A percentile compares a stretch with the other conserved stretches of the same genome.
phyloP scores from a whole-genome alignment of 768 basidiomycete genomes.

The Ephemerocybe angulata region DNA sequence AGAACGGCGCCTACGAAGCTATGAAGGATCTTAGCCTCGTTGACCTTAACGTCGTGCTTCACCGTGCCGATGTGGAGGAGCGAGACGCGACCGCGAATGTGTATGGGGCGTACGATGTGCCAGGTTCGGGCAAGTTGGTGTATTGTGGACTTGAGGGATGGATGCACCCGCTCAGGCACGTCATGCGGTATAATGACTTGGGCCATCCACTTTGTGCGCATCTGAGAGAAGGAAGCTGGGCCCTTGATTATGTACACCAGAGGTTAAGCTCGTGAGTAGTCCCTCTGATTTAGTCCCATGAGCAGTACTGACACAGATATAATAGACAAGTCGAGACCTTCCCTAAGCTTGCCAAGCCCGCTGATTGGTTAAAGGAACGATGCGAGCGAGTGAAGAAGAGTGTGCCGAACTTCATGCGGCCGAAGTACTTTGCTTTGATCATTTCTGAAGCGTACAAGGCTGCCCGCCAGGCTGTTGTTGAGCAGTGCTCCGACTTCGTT shows the following conservation, averaged over 20 bases:
- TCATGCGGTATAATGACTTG: slow-evolving; percentile 89
- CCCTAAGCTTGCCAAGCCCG: slow-evolving; percentile 67
- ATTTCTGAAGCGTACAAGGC: slow-evolving; percentile 92
- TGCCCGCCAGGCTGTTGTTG: slow-evolving; percentile 74
- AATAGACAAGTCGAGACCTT: slow-evolving; percentile 56
- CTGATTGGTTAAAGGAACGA: slow-evolving; percentile 83
- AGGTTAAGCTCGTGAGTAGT: slow-evolving; percentile 65
- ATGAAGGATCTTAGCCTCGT: slow-evolving; percentile 74
- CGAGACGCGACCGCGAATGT: slow-evolving; percentile 79
- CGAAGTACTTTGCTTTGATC: slow-evolving; percentile 93
- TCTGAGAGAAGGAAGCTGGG: slow-evolving; percentile 86
- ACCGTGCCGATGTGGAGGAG: slow-evolving; percentile 90
- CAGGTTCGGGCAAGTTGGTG: slow-evolving; percentile 66
- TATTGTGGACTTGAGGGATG: slow-evolving; percentile 98
- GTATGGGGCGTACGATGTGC: slow-evolving; percentile 80
- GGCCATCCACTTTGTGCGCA: slow-evolving; percentile 90
- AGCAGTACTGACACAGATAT: slow-evolving; percentile 9
- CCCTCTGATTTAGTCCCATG: not conserved
- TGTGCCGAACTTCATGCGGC: slow-evolving; percentile 84
- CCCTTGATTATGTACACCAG: slow-evolving; percentile 79
- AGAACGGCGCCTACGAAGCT: slow-evolving; percentile 64
- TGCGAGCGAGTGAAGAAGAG: slow-evolving; percentile 73
- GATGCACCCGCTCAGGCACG: slow-evolving; percentile 83
- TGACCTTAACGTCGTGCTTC: slow-evolving; percentile 84
- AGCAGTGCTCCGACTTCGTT: slow-evolving; percentile 87